Base-by-base conservation (phyloP, 1,284 basidiomycete genomes). In the Entoloma clypeatum region DNA sequence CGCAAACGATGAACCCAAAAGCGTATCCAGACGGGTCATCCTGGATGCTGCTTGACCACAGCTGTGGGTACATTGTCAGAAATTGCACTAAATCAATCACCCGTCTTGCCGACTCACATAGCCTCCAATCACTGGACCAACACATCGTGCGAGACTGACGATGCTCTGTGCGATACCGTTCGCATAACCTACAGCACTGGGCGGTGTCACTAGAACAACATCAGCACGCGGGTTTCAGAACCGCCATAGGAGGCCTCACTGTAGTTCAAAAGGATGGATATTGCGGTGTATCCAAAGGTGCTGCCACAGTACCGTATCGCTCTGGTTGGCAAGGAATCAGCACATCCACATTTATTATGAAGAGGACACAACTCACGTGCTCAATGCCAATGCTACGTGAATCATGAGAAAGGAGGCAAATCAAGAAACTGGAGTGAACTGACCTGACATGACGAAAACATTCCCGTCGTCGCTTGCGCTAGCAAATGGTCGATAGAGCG, bases 121-220 rank as follows among this genome's bases (percentile, higher is more conserved):
- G 31, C 86, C 85, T 34, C 85, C 85, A n/a, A 88, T 67, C 27
- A 88, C 75, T 25, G 86, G 86, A 11, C 86, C 86, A 23, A 83
- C 54, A 60, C 85, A 89, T 26, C 86, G 76, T 13, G 86, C 86
- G 22, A 90, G 74, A 56, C 85, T 87, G 50, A 87, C 87, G 27
- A 88, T 86, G 57, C 85, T 88, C 60, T 90, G 86, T 0, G 85
- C 86, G 27, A 86, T 77, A 13, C 87, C 87, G 53, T 90, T 90
- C 3, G 86, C 83, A 46, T 81, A 77, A 11, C 86, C 84, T 18
- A 90, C 75, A 11, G 83, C 74, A 41, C 71, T 72, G 5, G 86
- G 87, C 7, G 86, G 87, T 1, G 86, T 86, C 84, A 89, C 86
- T 89, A 30, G 33, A 40, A 18, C 31, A 7, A 37, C 16, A 50